Evolutionary conservation across 1,284 basidiomycete genomes (phyloP).

Genomic region (Fereydounia khargensis): DNA sequence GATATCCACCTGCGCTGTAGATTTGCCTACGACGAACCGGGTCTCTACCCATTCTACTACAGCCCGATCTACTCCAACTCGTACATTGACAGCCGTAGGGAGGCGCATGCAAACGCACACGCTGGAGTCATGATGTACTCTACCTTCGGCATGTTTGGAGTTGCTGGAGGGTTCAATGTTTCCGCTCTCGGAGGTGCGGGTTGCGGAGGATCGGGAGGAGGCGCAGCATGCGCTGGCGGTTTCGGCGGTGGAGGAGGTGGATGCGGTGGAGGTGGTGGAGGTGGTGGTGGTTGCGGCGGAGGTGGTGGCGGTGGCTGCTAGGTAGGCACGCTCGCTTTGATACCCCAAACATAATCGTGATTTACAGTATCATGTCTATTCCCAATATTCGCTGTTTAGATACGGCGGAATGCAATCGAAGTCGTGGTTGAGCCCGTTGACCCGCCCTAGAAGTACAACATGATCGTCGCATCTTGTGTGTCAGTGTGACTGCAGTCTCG

Average conservation of each 20-base stretch:
- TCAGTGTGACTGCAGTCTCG: no score
- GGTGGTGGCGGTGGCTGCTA: slow-evolving; percentile 6
- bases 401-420: slow-evolving; percentile 29
- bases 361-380: no score
- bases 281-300: slow-evolving; percentile 5
- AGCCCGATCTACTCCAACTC: slow-evolving; percentile 11
- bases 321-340: no score
- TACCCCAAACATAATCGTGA: no score
- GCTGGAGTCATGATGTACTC: slow-evolving; percentile 21
- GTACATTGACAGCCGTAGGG: slow-evolving; percentile 12
- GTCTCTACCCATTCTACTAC: slow-evolving; percentile 28
- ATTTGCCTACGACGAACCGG: slow-evolving; percentile 24
- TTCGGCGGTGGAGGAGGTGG: slow-evolving; percentile 7
- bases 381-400: no score
- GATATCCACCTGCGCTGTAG: slow-evolving; percentile 1
- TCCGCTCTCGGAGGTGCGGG: background rate
- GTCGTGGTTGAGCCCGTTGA: slow-evolving; percentile 41
- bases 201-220: no score
- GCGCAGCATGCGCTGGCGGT: no score
- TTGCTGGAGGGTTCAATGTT: no score
- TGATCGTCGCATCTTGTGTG: no score
- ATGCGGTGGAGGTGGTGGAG: slow-evolving; percentile 2
- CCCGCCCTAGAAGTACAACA: slow-evolving; percentile 20
- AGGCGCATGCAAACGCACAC: slow-evolving; percentile 10
- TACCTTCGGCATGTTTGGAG: slow-evolving; percentile 14